Evolutionary conservation across 495 filamentous ascomycete species (phyloP), one percentile per base, ranked within the genome.

Genomic region (Penicillium paradoxum): DNA sequence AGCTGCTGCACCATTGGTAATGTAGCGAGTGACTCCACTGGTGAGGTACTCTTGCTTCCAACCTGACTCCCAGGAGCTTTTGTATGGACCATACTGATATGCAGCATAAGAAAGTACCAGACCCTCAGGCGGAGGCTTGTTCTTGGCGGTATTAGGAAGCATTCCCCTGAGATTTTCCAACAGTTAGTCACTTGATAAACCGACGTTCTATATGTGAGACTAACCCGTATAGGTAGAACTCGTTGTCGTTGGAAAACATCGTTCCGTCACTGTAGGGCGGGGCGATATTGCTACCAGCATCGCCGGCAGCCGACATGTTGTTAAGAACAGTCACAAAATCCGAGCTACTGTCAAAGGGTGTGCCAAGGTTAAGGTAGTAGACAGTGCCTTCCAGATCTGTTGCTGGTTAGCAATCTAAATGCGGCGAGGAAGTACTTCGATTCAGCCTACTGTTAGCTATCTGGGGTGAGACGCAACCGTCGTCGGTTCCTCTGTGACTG

Each of bases 201-300:
- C 8, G 3, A 30, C 14, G 8, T 11, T 11, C 17, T 15, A 34
- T 24, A 39, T 18, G 9, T 21, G 43, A 17, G 27, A 15, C n/a
- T 34, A 4, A 70, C 69, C 67, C 70, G 45, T 72, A 74, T 14
- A 73, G 59, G 47, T 63, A 81, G 51, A 83, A 81, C 54, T 84
- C 75, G 34, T 80, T 65, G 32, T 88, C 67, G 53, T 88, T 90
- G 19, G 76, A 79, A 18, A 90, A 76, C 72, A 90, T 80, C 8
- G 74, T 78, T 9, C 86, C 86, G 49, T 87, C 82, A 5, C 70
- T 39, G 51, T 82, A 84, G 52, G 80, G 79, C 0, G 81, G 83
- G 1, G 75, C 82, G 52, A 83, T 54, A 53, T 83, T 83, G 52
- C 73, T 82, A 15, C 71, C 71, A 11, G 63, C 66, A 1, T 63